A percentile compares a stretch with the other conserved stretches of the same genome.
Conservation (phyloP, 805 yeast genomes). For the Yarrowia keelungensis region DNA sequence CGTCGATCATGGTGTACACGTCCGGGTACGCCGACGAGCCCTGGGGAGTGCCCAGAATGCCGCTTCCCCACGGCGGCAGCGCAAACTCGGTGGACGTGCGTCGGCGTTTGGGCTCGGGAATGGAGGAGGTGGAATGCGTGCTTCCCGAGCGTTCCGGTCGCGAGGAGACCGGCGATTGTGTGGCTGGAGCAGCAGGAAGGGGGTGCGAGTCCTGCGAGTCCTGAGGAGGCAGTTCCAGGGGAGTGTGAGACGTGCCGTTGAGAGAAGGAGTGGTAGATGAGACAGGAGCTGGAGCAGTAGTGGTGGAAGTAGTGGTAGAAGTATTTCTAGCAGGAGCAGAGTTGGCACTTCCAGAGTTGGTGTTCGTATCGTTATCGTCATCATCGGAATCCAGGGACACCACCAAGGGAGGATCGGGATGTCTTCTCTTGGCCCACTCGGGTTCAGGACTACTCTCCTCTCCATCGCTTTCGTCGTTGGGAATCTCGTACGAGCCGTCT, state of each 20-base stretch:
- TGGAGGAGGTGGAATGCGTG: slow-evolving; percentile 26
- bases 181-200: slow-evolving; percentile 8
- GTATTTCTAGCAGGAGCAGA: too few relatives aligned
- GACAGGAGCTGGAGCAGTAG: neutral
- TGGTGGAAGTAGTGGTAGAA: neutral
- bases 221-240: neutral
- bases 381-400: slow-evolving; percentile 61
- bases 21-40: slow-evolving; percentile 9
- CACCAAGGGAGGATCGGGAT: slow-evolving; percentile 50
- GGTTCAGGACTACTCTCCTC: slow-evolving; percentile 38
- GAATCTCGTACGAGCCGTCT: slow-evolving; percentile 75
- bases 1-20: slow-evolving; percentile 30
- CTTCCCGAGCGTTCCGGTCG: slow-evolving; percentile 35
- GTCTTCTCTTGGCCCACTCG: slow-evolving; percentile 7
- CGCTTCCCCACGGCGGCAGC: slow-evolving; percentile 22
- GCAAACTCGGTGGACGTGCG: slow-evolving; percentile 17
- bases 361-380: slow-evolving; percentile 48
- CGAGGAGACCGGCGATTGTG: neutral
- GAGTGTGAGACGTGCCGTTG: neutral
- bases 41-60: neutral
- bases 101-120: slow-evolving; percentile 31
- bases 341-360: too few relatives aligned
- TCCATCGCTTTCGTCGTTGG: slow-evolving; percentile 44
- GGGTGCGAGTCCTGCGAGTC: slow-evolving; percentile 12
- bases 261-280: neutral